phyloP scores from a whole-genome alignment of 1,139 yeast species.

The Suhomyces bribrorum region DNA sequence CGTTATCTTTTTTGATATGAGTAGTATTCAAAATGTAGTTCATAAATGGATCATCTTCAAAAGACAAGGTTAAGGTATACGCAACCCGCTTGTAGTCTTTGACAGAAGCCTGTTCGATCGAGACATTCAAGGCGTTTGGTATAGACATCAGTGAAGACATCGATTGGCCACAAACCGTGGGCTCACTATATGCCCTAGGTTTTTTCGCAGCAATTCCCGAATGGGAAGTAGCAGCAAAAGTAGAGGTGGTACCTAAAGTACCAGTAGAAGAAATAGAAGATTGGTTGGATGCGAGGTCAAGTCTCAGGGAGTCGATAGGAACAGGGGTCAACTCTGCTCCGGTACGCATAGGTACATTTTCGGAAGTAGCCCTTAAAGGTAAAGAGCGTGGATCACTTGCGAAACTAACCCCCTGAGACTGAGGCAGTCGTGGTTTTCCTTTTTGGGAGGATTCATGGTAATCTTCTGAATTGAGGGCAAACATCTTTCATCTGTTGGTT shows the following conservation, averaged over 20 bases:
- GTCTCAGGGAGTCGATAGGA: conserved; percentile 17
- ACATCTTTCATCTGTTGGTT: conserved; percentile 21
- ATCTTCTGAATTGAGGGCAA: conserved; percentile 36
- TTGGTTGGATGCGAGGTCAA: too few species aligned
- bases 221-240: conserved; percentile 5
- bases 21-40: conserved; percentile 40
- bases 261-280: conserved; percentile 3
- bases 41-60: conserved; percentile 44
- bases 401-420: conserved; percentile 38
- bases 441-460: conserved; percentile 34
- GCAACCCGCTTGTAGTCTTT: conserved; percentile 43
- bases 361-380: too few species aligned
- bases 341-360: too few species aligned
- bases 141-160: conserved; percentile 16
- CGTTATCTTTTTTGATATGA: conserved; percentile 22
- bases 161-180: conserved; percentile 8
- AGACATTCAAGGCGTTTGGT: conserved; percentile 27
- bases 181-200: conserved; percentile 8
- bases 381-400: conserved; percentile 9
- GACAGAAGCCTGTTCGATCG: conserved; percentile 32
- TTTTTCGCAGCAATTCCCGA: conserved; percentile 4
- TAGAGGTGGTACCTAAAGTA: conserved; percentile 2
- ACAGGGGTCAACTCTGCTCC: too few species aligned
- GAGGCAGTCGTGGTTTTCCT: conserved; percentile 46
- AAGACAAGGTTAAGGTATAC: conserved; percentile 38